phyloP scores from a whole-genome alignment of 2,329 filamentous ascomycete genomes.

The Penicillium freii region DNA sequence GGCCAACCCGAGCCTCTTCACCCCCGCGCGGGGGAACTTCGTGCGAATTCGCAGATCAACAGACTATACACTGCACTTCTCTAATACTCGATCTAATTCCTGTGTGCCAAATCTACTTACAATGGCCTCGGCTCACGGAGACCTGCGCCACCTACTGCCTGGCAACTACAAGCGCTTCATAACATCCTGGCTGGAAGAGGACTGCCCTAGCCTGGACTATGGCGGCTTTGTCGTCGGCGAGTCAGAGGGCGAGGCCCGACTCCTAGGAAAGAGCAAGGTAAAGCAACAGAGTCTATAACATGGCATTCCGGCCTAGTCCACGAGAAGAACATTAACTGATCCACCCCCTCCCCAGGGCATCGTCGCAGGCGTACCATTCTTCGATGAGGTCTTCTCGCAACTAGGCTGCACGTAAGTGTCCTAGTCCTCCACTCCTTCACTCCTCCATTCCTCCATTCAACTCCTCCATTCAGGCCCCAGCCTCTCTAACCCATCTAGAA shows the following conservation, averaged over 20 bases:
- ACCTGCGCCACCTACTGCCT: conserved; percentile 72
- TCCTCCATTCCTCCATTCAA: no score
- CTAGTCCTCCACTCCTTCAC: background rate
- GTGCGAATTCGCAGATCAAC: background rate
- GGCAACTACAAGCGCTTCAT: conserved; percentile 79
- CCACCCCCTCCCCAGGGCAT: conserved; percentile 61
- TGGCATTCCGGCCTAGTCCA: no score
- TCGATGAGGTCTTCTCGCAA: conserved; percentile 88
- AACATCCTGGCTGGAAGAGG: conserved; percentile 85
- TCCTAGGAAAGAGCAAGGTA: conserved; percentile 59
- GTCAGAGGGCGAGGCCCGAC: conserved; percentile 42
- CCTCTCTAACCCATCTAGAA: conserved; percentile 42
- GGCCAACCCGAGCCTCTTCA: conserved; percentile 2
- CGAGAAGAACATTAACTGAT: background rate
- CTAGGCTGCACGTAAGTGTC: conserved; percentile 70
- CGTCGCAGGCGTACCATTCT: conserved; percentile 89
- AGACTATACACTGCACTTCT: background rate
- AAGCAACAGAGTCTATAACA: background rate
- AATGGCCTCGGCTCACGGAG: conserved; percentile 60
- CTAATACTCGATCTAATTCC: background rate
- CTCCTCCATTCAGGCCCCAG: no score
- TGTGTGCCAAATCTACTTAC: background rate
- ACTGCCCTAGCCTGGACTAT: conserved; percentile 95
- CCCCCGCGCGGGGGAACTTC: conserved; percentile 9
- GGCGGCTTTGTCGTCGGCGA: conserved; percentile 91